Base-by-base conservation (phyloP, 495 filamentous ascomycete species). In the Clohesyomyces aquaticus region DNA sequence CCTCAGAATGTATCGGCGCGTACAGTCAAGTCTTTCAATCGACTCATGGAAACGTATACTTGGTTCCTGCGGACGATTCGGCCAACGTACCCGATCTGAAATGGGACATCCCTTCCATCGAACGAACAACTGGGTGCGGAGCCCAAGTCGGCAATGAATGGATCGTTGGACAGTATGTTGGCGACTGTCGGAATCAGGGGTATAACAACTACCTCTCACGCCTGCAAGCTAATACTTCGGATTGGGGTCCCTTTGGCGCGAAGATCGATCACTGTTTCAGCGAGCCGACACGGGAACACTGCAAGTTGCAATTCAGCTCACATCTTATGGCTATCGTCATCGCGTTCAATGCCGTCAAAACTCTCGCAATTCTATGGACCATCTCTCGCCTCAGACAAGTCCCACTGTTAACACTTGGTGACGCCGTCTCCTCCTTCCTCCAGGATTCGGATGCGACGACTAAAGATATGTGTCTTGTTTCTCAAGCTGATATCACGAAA, bases 11-110 rank as follows among this genome's bases (percentile, higher is more conserved):
- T n/a, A 47, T 47, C 43, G 19, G 19, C 43, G 43, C 43, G 8
- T 47, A 47, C 19, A 47, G 43, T n/a, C 14, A n/a, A 22, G 19
- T n/a, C 19, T 47, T 47, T 22, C 43, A 47, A 22, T 47, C 43
- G 8, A n/a, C 43, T 47, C 6, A 22, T 9, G 43, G 43, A n/a
- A 47, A 47, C 43, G 43, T 47, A 4, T 47, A n/a, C 19, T n/a
- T 47, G 4, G 19, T 47, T 6, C 19, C 43, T 4, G 14, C 19
- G 6, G n/a, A 47, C 6, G 19, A 47, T 47, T 4, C 12, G 8
- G 4, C 43, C 43, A 6, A 16, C 12, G 14, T n/a, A 22, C 43
- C 8, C 14, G 19, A 47, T 22, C 12, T 47, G 4, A 16, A 8
- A 47, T 47, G 19, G 4, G 19, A 47, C 4, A 9, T 8, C 19